Base-by-base conservation (phyloP, 2,329 filamentous ascomycete genomes). In the Alternaria sp. region DNA sequence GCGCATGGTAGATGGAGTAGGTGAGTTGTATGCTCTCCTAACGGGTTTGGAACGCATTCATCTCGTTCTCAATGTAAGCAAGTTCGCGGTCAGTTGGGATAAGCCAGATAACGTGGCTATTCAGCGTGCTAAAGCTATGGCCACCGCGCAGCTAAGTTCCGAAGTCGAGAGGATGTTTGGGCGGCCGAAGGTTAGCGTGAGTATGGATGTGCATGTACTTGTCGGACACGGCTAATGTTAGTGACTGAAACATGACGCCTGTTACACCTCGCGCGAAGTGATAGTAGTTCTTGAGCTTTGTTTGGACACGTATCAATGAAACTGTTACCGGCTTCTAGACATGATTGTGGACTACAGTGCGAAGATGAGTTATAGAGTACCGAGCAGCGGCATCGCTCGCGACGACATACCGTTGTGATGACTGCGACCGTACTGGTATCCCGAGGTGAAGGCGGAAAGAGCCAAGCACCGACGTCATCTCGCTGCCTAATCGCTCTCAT, bases 401-500 rank as follows among this genome's bases (percentile, higher is more conserved):
- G 32, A 36, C 32, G 7, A 36, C 3, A n/a, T 8, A 9, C 32
- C 15, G 1, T 7, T 36, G 1, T 4, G 32, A 9, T 0, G 7
- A n/a, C 15, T 5, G 6, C 32, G 13, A n/a, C 32, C 9, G 3
- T 1, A n/a, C 6, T 8, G 0, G 7, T 36, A 36, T 9, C 7
- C 6, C 1, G 15, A 36, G 3, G 32, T 36, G 32, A 36, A 9
- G 32, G 15, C 6, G 13, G 30, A 3, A 8, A 9, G 13, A 15
- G 2, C 6, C 15, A 36, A 15, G 13, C 0, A 3, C 6, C 6
- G 7, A 36, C 32, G 32, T n/a, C 32, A 8, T 4, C 1, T 36
- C 1, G 4, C 9, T 5, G 32, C 6, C 13, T 1, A 1, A 1
- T n/a, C 0, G 13, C 6, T 36, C 32, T n/a, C 32, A 4, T 1